These are phyloP conservation scores for Pezicula rhizophila DNA, from an alignment of 2,329 filamentous ascomycete species.

Conservation along the genomic window DNA sequence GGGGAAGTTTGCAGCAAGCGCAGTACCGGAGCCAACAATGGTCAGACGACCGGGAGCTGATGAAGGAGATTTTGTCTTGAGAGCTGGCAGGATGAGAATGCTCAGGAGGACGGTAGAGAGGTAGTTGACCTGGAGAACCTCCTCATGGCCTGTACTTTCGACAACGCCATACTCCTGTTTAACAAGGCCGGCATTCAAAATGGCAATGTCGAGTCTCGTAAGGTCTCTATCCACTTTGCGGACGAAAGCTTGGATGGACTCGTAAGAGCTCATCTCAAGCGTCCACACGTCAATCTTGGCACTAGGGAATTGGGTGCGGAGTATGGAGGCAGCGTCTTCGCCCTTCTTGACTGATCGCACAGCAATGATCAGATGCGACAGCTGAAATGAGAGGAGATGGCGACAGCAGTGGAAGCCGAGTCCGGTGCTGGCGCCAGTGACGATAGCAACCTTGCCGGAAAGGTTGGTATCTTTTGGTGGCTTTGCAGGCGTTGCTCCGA, in stretches of 20 bases:
- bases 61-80: conserved; percentile 7
- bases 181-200: conserved; percentile 33
- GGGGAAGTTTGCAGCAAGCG: conserved; percentile 22
- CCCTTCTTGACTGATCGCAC: conserved; percentile 38
- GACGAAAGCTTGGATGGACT: conserved; percentile 37
- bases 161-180: conserved; percentile 1
- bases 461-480: neutral
- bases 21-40: conserved; percentile 24
- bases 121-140: conserved; percentile 30
- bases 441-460: conserved; percentile 27
- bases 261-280: conserved; percentile 40
- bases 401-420: conserved; percentile 36
- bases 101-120: conserved; percentile 16
- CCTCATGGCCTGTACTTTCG: conserved; percentile 30
- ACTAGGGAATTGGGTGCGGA: conserved; percentile 24
- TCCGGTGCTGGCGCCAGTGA: conserved; percentile 42
- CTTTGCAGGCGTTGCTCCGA: no score
- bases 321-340: conserved; percentile 29
- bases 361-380: conserved; percentile 38
- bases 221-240: conserved; percentile 27
- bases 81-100: conserved; percentile 17
- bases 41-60: conserved; percentile 14
- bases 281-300: conserved; percentile 40
- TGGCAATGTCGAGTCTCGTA: conserved; percentile 33
- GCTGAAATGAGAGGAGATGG: conserved; percentile 31